phyloP scores from a whole-genome alignment of 2,329 filamentous ascomycete species.

The Thelonectria discophora region DNA sequence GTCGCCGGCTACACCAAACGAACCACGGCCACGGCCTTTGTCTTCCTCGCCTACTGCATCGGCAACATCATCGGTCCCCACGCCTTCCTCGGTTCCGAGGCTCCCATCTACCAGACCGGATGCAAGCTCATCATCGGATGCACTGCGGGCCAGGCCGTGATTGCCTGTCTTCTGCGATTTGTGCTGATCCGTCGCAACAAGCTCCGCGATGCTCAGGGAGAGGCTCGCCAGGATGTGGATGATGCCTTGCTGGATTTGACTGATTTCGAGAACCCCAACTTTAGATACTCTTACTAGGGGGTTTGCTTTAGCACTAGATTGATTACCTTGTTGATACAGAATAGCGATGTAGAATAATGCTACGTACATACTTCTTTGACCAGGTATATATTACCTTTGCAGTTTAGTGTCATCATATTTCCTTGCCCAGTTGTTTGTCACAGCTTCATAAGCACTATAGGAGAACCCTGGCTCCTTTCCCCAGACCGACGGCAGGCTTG shows the following conservation, averaged over 20 bases:
- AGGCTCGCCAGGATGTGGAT: constrained; percentile 32
- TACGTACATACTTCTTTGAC: no score
- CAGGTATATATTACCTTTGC: no score
- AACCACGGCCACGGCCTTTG: constrained; percentile 56
- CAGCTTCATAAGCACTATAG: no score
- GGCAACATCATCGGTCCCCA: constrained; percentile 41
- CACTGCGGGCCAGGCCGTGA: constrained; percentile 31
- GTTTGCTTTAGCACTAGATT: no score
- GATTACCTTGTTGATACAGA: no score
- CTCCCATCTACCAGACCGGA: constrained; percentile 61
- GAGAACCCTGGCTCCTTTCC: no score
- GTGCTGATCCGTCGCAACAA: constrained; percentile 39
- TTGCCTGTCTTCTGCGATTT: constrained; percentile 33
- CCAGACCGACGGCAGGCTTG: no score
- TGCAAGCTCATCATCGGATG: constrained; percentile 51
- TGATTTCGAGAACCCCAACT: constrained; percentile 43
- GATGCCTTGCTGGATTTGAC: constrained; percentile 39
- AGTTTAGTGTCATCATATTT: no score
- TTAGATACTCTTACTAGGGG: constrained; percentile 39
- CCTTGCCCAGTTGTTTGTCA: no score
- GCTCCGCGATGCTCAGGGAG: constrained; percentile 35
- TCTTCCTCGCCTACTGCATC: constrained; percentile 56
- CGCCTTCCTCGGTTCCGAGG: constrained; percentile 55
- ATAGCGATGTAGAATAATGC: no score
- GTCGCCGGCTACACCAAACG: constrained; percentile 60